Conservation (phyloP, 2,329 filamentous ascomycete species). For the Madurella fahalii region DNA sequence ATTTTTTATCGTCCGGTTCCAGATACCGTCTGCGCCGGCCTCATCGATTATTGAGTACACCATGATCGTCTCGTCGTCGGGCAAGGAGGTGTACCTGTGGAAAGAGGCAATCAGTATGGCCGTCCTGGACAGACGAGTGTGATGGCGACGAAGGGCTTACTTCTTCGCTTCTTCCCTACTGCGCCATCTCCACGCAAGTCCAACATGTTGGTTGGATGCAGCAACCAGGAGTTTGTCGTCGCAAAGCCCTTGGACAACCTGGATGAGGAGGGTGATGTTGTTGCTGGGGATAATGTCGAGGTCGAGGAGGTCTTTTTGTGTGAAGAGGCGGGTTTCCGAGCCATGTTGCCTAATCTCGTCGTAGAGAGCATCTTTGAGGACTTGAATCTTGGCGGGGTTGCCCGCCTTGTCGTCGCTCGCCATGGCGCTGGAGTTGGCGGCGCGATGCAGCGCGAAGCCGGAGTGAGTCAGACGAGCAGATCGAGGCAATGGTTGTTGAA, state of each 20-base stretch:
- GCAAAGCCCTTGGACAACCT: slow-evolving; percentile 54
- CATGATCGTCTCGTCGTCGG: slow-evolving; percentile 71
- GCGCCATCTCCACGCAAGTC: slow-evolving; percentile 55
- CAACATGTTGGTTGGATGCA: slow-evolving; percentile 40
- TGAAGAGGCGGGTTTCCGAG: slow-evolving; percentile 48
- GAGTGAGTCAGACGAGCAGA: neutral
- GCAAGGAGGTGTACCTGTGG: slow-evolving; percentile 53
- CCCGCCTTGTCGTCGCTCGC: slow-evolving; percentile 13
- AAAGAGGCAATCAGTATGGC: neutral
- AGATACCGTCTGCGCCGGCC: slow-evolving; percentile 79
- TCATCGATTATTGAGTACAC: slow-evolving; percentile 89
- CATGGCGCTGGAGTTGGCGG: slow-evolving; percentile 2
- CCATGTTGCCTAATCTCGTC: slow-evolving; percentile 50
- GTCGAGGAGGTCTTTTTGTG: slow-evolving; percentile 54
- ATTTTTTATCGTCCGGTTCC: slow-evolving; percentile 79
- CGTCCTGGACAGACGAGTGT: neutral
- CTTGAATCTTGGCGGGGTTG: slow-evolving; percentile 39
- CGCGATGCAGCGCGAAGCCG: neutral
- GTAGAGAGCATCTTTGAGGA: slow-evolving; percentile 56
- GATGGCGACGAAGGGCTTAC: slow-evolving; percentile 36
- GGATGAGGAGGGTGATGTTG: slow-evolving; percentile 51
- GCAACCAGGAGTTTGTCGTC: slow-evolving; percentile 58
- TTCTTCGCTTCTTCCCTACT: slow-evolving; percentile 58
- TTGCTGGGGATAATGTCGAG: slow-evolving; percentile 55
- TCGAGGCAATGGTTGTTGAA: neutral